Evolutionary conservation across 2,329 filamentous ascomycete species (phyloP).

Genomic region (Aspergillus neoniger): DNA sequence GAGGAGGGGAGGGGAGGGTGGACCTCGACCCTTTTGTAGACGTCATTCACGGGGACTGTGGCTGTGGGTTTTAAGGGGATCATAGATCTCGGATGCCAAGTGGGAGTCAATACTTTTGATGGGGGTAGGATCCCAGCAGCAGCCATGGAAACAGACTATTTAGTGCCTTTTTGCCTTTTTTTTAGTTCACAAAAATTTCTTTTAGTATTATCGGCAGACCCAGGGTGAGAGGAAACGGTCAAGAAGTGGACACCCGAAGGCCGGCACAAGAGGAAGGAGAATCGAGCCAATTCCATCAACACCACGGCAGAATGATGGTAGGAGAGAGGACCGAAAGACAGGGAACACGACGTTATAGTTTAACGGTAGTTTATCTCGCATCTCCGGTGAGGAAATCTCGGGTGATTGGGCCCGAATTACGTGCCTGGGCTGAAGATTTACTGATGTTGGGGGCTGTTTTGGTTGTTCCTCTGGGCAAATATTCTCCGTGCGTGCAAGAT

Average conservation of each 20-base stretch:
- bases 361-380: constrained; percentile 4
- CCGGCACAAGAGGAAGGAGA: too few species aligned
- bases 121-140: neutral
- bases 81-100: neutral
- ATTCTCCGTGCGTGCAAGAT: neutral
- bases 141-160: too few species aligned
- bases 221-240: too few species aligned
- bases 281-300: too few species aligned
- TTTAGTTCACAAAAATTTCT: too few species aligned
- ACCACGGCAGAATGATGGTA: too few species aligned
- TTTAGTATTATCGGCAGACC: too few species aligned
- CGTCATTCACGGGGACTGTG: neutral
- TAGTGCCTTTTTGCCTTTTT: too few species aligned
- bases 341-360: neutral
- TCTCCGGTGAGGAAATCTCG: neutral
- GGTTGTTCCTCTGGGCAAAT: neutral
- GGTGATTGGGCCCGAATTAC: neutral
- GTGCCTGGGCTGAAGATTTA: neutral
- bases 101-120: neutral
- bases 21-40: neutral
- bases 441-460: too few species aligned
- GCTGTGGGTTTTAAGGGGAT: neutral
- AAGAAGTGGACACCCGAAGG: too few species aligned
- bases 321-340: neutral
- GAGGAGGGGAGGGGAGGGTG: neutral